Percentiles rank a stretch among this genome's conserved stretches.
These are phyloP conservation scores for Fusarium liriodendri DNA, from an alignment of 2,329 filamentous ascomycete genomes.

Conservation along the genomic window DNA sequence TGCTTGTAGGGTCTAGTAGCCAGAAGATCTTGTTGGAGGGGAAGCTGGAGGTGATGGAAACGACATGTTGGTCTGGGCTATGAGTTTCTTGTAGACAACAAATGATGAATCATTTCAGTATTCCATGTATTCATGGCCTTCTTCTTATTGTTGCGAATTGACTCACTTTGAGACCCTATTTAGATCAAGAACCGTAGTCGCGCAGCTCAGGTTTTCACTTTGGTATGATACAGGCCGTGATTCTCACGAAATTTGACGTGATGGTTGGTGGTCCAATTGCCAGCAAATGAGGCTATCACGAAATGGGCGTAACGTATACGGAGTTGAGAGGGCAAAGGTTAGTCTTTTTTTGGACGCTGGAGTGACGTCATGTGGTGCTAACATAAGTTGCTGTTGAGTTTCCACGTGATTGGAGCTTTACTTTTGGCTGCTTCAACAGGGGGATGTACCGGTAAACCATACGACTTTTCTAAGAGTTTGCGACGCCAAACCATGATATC, in stretches of 20 bases:
- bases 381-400: neutral
- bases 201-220: rapidly evolving
- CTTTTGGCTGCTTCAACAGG: neutral
- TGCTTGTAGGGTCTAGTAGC: conserved; percentile 4
- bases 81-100: neutral
- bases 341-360: neutral
- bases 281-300: neutral
- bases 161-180: neutral
- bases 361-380: neutral
- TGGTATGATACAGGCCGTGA: too few species aligned
- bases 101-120: neutral
- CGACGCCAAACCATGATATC: neutral
- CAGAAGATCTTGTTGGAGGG: neutral
- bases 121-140: neutral
- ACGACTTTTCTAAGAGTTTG: neutral
- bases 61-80: neutral
- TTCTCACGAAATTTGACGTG: neutral
- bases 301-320: neutral
- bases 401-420: neutral
- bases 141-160: neutral
- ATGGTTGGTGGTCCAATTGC: neutral
- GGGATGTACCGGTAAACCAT: neutral
- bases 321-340: neutral
- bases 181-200: neutral
- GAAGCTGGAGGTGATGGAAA: neutral